Base-by-base conservation (phyloP, 2,329 filamentous ascomycete genomes). In the Aspergillus sp. region DNA sequence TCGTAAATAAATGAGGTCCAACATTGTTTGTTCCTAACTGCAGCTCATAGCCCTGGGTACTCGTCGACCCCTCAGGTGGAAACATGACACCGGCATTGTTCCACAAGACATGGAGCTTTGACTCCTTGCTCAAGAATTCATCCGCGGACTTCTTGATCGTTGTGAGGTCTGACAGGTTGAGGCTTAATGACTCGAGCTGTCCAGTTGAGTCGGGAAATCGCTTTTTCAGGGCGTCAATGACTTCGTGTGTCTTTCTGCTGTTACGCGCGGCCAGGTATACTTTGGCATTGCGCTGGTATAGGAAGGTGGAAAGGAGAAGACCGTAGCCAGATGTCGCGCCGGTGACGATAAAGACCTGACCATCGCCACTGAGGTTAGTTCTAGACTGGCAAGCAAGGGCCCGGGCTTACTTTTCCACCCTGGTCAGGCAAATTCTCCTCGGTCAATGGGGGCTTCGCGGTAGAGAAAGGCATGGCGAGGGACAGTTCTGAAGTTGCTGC, bases 11-110 rank as follows among this genome's bases (percentile, higher is more conserved):
- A 42, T 72, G 75, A 1, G 74, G 74, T 0, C 70, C 78, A 1
- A 80, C 51, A 55, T 68, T 72, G 56, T 80, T 78, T 3, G 72
- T 75, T 6, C 70, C 77, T 9, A 79, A 63, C 51, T 76, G 71
- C 3, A 70, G 57, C 49, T 77, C 73, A 45, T 70, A 61, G 18
- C 72, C 72, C 55, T 59, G 57, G 1, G 30, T 71, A 62, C 17
- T 48, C 24, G 9, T 70, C 67, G 42, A 68, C 6, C 74, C 76
- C 4, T 53, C 55, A 1, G 76, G 71, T 1, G 74, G 72, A 13
- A 63, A 66, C 64, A 73, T 73, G n/a, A 73, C 66, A 4, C 73
- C 74, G 0, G 74, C 75, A 56, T 78, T 78, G 63, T 78, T 76
- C 41, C 67, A 71, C 22, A 78, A 64, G 18, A 78, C 70, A 58